Evolutionary conservation across 805 yeast species (phyloP).

Genomic region (Wickerhamiella allomyrinae): DNA sequence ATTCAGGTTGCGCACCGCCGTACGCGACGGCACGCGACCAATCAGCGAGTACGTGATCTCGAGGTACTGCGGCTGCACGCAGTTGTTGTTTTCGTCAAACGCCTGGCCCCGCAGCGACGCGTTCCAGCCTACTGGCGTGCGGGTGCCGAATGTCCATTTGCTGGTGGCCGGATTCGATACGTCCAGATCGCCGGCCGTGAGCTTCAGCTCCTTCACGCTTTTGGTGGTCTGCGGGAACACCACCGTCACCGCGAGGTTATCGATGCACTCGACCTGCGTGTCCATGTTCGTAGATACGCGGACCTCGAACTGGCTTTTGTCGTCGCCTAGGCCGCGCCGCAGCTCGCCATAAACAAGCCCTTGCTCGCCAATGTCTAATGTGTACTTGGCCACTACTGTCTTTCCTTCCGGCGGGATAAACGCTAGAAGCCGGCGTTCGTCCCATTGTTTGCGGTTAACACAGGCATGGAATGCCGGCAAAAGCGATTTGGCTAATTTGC

Average conservation of each 20-base stretch:
- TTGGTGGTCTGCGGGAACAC: slow-evolving; percentile 19
- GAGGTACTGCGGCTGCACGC: slow-evolving; percentile 12
- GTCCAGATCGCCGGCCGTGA: slow-evolving; percentile 62
- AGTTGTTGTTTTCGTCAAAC: slow-evolving; percentile 12
- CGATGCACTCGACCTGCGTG: slow-evolving; percentile 33
- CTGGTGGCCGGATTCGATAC: slow-evolving; percentile 36
- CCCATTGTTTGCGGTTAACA: slow-evolving; percentile 43
- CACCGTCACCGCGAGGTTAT: slow-evolving; percentile 33
- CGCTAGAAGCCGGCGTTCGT: slow-evolving; percentile 34
- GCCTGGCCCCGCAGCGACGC: slow-evolving; percentile 52
- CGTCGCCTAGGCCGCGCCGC: slow-evolving; percentile 37
- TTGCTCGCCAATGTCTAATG: slow-evolving; percentile 33
- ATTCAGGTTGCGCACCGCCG: slow-evolving; percentile 8
- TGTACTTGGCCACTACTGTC: slow-evolving; percentile 47
- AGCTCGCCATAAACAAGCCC: slow-evolving; percentile 46
- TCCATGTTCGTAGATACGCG: slow-evolving; percentile 34
- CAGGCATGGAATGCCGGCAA: slow-evolving; percentile 46
- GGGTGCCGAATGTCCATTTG: slow-evolving; percentile 49
- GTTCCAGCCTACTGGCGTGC: slow-evolving; percentile 45
- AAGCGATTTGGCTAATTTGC: slow-evolving; percentile 3
- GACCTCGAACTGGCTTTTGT: slow-evolving; percentile 49
- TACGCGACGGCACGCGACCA: slow-evolving; percentile 53
- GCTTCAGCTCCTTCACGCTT: slow-evolving; percentile 39
- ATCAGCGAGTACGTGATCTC: slow-evolving; percentile 31
- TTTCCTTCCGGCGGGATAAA: slow-evolving; percentile 87